A percentile compares a stretch with the other conserved stretches of the same genome.
Evolutionary conservation across 1,284 basidiomycete genomes (phyloP).

Genomic region (Ceratobasidium sp.): DNA sequence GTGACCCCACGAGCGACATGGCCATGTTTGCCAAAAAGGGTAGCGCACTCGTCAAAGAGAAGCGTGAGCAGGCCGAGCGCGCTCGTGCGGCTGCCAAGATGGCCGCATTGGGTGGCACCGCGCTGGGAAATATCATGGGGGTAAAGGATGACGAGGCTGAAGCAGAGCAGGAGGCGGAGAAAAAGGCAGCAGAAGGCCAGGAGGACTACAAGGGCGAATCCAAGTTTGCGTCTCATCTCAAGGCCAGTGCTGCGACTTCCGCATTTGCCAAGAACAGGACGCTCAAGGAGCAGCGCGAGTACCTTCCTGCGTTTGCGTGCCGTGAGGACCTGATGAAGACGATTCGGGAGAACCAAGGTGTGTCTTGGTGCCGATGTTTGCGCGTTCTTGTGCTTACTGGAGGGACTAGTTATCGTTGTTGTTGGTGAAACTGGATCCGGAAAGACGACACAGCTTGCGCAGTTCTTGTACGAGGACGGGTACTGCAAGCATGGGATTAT

Average conservation of each 20-base stretch:
- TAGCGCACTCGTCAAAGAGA: constrained; percentile 90
- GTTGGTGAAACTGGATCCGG: constrained; percentile 96
- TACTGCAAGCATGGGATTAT: constrained; percentile 88
- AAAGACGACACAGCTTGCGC: constrained; percentile 91
- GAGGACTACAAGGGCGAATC: constrained; percentile 91
- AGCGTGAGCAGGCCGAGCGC: constrained; percentile 93
- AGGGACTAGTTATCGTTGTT: constrained; percentile 77
- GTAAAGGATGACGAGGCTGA: constrained; percentile 94
- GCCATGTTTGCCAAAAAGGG: constrained; percentile 97
- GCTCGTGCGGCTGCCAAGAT: constrained; percentile 96
- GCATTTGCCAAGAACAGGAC: constrained; percentile 84
- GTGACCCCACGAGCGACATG: constrained; percentile 92
- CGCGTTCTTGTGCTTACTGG: not conserved
- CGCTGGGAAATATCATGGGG: constrained; percentile 96
- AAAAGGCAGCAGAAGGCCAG: constrained; percentile 63
- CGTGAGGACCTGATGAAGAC: constrained; percentile 90
- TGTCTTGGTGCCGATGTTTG: constrained; percentile 37
- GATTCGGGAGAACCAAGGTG: constrained; percentile 95
- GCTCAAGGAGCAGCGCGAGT: constrained; percentile 94
- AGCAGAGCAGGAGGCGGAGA: constrained; percentile 67
- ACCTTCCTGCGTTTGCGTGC: constrained; percentile 96
- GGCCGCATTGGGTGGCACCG: constrained; percentile 89
- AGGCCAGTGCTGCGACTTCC: constrained; percentile 77
- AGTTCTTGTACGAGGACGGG: constrained; percentile 95
- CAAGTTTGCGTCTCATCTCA: constrained; percentile 93